Evolutionary conservation across 2,329 filamentous ascomycete genomes (phyloP).

Genomic region (Aureobasidium melanogenum): DNA sequence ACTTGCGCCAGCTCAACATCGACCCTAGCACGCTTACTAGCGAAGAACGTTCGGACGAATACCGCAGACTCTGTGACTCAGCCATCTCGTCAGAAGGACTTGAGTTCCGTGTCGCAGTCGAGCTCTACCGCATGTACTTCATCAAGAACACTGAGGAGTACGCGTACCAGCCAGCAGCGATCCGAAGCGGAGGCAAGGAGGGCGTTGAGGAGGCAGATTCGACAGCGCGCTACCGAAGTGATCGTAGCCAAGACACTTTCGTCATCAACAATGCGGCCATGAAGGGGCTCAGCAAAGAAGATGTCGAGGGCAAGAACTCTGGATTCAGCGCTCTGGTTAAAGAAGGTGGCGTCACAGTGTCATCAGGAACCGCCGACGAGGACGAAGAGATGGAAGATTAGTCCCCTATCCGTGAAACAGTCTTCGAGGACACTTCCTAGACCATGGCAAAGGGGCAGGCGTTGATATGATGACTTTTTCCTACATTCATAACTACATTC

Average conservation of each 20-base stretch:
- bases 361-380: slow-evolving; percentile 13
- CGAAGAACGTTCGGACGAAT: slow-evolving; percentile 12
- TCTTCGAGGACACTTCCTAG: neutral
- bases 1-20: slow-evolving; percentile 29
- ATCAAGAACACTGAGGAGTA: slow-evolving; percentile 33
- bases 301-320: slow-evolving; percentile 36
- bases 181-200: slow-evolving; percentile 28
- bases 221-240: slow-evolving; percentile 26
- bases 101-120: slow-evolving; percentile 36
- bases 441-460: neutral
- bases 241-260: slow-evolving; percentile 32
- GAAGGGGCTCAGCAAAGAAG: slow-evolving; percentile 37
- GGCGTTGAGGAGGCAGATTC: slow-evolving; percentile 26
- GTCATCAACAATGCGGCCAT: slow-evolving; percentile 38
- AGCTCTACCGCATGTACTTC: slow-evolving; percentile 36
- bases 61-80: slow-evolving; percentile 19
- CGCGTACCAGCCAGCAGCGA: slow-evolving; percentile 29
- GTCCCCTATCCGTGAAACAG: neutral
- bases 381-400: slow-evolving; percentile 16
- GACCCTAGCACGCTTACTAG: slow-evolving; percentile 19
- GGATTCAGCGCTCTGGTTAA: slow-evolving; percentile 19
- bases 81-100: slow-evolving; percentile 30
- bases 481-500: neutral
- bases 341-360: slow-evolving; percentile 13
- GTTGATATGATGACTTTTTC: neutral